Evolutionary conservation across 2,329 filamentous ascomycete genomes (phyloP), one percentile per base, ranked within the genome.

Genomic region (Rugonectria rugulosa): DNA sequence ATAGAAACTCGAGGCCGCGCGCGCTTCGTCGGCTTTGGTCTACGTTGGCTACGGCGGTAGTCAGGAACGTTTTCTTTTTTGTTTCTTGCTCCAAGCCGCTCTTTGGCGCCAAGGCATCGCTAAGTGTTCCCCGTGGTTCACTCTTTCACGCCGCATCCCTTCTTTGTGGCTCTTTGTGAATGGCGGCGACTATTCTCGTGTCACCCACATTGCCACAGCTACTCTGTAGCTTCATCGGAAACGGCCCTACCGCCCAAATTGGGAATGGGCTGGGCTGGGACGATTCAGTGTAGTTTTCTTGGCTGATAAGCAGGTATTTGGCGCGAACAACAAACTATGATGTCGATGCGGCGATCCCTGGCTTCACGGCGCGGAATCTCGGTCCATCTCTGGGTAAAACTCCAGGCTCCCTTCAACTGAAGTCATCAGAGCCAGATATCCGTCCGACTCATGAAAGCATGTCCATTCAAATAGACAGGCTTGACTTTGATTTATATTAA

Each of bases 1-100:
- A 50, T 55, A 55, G 53, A 49, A 56, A 45, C 46, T 23, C 5
- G 14, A n/a, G 34, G 40, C 50, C 55, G 50, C 55, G 55, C 55
- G 55, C 55, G 49, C 44, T 27, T 27, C 40, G 27, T 43, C n/a
- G 17, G 17, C 15, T 6, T 24, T 40, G 20, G 27, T 20, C 8
- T 36, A 14, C 12, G 29, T 32, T 32, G 27, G 31, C 12, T 27
- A 26, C 15, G 26, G 32, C 46, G 20, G 46, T 32, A 41, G 15
- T 23, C 23, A 43, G 31, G 19, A 32, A n/a, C 31, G 34, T 19
- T 9, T n/a, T 29, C 31, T 12, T 12, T 21, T 29, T 42, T 51
- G n/a, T 40, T 45, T 23, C n/a, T n/a, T 46, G 40, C 19, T 41
- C 11, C 52, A 34, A 5, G 38, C 37, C n/a, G n/a, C n/a, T n/a